Evolutionary conservation across 1,284 basidiomycete genomes (phyloP).

Genomic region (Naganishia albida): DNA sequence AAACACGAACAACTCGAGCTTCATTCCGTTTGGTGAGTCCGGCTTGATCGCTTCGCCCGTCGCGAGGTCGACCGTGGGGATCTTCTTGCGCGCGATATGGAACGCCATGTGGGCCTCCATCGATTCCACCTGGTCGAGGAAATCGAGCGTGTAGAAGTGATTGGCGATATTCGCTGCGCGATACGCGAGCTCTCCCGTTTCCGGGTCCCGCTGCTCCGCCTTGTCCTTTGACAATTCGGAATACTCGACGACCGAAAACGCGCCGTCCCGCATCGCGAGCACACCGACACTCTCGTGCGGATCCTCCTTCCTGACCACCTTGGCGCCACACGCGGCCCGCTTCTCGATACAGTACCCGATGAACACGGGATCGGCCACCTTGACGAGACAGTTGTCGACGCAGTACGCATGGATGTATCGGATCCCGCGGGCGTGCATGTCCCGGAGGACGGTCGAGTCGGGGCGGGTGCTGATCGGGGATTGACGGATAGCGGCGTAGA

Average conservation of each 20-base stretch:
- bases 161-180: slow-evolving; percentile 97
- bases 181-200: slow-evolving; percentile 77
- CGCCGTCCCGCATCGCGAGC: slow-evolving; percentile 76
- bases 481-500: slow-evolving; percentile 87
- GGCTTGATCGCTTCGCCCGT: slow-evolving; percentile 73
- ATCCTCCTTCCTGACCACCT: slow-evolving; percentile 87
- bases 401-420: slow-evolving; percentile 93
- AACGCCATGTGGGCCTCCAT: slow-evolving; percentile 90
- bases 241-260: slow-evolving; percentile 94
- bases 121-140: slow-evolving; percentile 74
- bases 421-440: slow-evolving; percentile 75
- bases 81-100: slow-evolving; percentile 99
- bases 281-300: slow-evolving; percentile 94
- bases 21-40: slow-evolving; percentile 93
- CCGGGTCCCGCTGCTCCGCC: slow-evolving; percentile 70
- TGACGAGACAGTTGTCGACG: slow-evolving; percentile 98
- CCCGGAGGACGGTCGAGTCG: slow-evolving; percentile 75
- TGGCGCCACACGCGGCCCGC: slow-evolving; percentile 85
- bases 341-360: slow-evolving; percentile 88
- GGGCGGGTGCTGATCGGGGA: slow-evolving; percentile 65
- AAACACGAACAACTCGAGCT: slow-evolving; percentile 97
- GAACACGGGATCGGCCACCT: slow-evolving; percentile 95
- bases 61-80: slow-evolving; percentile 73
- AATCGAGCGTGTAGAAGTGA: slow-evolving; percentile 93
- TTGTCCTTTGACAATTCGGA: slow-evolving; percentile 90